These are phyloP conservation scores for Phytophthora litchii DNA, from an alignment of 352 stramenopile species.

Conservation along the genomic window DNA sequence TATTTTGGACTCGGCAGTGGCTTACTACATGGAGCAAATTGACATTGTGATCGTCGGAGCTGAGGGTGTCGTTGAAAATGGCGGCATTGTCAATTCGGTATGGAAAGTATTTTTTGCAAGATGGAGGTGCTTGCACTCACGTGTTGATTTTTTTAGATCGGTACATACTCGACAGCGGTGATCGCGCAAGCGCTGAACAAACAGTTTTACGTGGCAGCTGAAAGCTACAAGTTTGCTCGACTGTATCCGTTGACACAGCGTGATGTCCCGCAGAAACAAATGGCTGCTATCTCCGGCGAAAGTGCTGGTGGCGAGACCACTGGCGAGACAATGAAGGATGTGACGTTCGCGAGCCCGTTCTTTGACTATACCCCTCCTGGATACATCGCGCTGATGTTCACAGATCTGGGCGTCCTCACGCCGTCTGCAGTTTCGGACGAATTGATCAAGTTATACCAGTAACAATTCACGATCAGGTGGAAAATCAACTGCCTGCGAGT, in stretches of 20 bases:
- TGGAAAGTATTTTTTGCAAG: not conserved
- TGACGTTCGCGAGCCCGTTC: slow-evolving; percentile 89
- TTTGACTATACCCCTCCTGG: slow-evolving; percentile 98
- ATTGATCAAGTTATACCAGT: slow-evolving; percentile 98
- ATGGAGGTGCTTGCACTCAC: not conserved
- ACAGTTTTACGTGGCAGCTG: slow-evolving; percentile 97
- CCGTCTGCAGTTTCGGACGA: slow-evolving; percentile 98
- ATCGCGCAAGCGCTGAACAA: slow-evolving; percentile 96
- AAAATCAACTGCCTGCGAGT: slow-evolving; percentile 6
- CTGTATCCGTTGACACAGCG: slow-evolving; percentile 97
- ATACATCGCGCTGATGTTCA: slow-evolving; percentile 99
- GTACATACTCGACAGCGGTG: slow-evolving; percentile 95
- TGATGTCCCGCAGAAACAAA: slow-evolving; percentile 90
- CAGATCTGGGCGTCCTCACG: slow-evolving; percentile 97
- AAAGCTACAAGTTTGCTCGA: slow-evolving; percentile 99
- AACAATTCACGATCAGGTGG: slow-evolving; percentile 34
- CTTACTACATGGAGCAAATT: slow-evolving; percentile 95
- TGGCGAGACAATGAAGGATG: slow-evolving; percentile 47
- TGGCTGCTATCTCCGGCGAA: slow-evolving; percentile 44
- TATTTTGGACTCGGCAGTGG: slow-evolving; percentile 95
- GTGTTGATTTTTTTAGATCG: slow-evolving; percentile 64
- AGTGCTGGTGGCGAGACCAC: slow-evolving; percentile 33
- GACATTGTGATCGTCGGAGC: slow-evolving; percentile 97
- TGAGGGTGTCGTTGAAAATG: slow-evolving; percentile 97
- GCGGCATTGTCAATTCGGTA: slow-evolving; percentile 97